A percentile compares a stretch with the other conserved stretches of the same genome.
These are phyloP conservation scores for Pleurotus ostreatus DNA, from an alignment of 768 basidiomycete genomes.

Conservation along the genomic window DNA sequence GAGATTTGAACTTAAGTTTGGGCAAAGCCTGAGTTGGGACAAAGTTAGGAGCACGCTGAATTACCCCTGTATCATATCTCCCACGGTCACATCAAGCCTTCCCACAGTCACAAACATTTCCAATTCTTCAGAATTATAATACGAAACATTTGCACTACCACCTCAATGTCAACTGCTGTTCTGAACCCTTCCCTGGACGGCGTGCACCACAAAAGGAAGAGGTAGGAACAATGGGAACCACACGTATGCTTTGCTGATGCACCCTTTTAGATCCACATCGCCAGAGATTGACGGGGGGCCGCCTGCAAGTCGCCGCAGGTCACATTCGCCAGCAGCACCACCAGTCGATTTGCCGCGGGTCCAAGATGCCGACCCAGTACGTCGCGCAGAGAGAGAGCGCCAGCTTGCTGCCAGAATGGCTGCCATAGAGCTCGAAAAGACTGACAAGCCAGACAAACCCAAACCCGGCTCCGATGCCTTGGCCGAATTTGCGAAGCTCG, in stretches of 20 bases:
- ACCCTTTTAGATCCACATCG: constrained; percentile 42
- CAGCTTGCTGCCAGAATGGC: constrained; percentile 72
- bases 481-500: constrained; percentile 87
- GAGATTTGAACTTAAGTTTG: too few species aligned
- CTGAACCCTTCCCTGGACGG: constrained; percentile 27
- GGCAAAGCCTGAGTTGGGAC: too few species aligned
- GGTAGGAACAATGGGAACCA: constrained; percentile 24
- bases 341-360: constrained; percentile 35
- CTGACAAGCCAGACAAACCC: constrained; percentile 48
- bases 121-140: too few species aligned
- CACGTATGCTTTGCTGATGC: constrained; percentile 2
- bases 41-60: too few species aligned
- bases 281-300: constrained; percentile 39
- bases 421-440: constrained; percentile 62
- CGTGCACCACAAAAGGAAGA: constrained; percentile 43
- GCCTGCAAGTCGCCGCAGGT: constrained; percentile 40
- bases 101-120: too few species aligned
- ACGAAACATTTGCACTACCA: not conserved
- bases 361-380: constrained; percentile 71
- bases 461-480: constrained; percentile 56
- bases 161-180: constrained; percentile 39
- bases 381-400: constrained; percentile 73
- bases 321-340: constrained; percentile 33
- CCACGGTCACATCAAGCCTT: too few species aligned
- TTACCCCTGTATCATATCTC: too few species aligned